Evolutionary conservation across 257 asterid genomes (phyloP), one percentile per base, ranked within the genome.

Genomic region (Lantana camara): DNA sequence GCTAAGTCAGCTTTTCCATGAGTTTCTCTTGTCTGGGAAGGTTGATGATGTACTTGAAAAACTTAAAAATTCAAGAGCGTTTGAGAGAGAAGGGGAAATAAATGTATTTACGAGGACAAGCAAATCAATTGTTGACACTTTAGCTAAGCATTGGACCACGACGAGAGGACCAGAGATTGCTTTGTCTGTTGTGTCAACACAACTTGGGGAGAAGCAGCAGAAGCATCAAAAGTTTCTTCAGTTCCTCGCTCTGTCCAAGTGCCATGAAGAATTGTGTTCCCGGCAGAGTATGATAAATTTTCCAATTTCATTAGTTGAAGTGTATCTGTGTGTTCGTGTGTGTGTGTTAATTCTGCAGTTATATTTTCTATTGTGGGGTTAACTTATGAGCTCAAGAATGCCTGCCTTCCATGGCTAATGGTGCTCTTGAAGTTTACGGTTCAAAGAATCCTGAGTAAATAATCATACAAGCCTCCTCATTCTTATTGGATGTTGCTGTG

Each of bases 141-240:
- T 92, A 68, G 97, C 98, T 60, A 92, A 89, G 77, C 98, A 92
- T 74, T 92, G 98, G 98, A 89, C 97, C 38, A 81, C 96, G 64
- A 87, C 97, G 68, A 85, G 95, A 77, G 97, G 97, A 50, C 85
- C 95, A 57, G 98, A 89, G 85, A 87, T 92, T 21, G 80, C 85
- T 73, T 72, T 85, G 54, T 85, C 96, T 73, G 79, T 85, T 68
- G 83, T 88, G 78, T 87, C 95, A 41, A 68, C 91, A 0, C 98
- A 87, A 72, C 97, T 92, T 44, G 59, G 71, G 41, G 97, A 89
- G 79, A 92, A 92, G 85, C 88, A 87, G 69, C 94, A 89, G 78
- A 92, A 85, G 78, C 98, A 89, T 73, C 79, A 82, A 68, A 81
- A 71, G 72, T 87, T 77, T 79, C 97, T 92, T 69, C 98, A 92